A percentile compares a stretch with the other conserved stretches of the same genome.
phyloP scores from a whole-genome alignment of 805 yeast species.

The Candida nonsorbophila region DNA sequence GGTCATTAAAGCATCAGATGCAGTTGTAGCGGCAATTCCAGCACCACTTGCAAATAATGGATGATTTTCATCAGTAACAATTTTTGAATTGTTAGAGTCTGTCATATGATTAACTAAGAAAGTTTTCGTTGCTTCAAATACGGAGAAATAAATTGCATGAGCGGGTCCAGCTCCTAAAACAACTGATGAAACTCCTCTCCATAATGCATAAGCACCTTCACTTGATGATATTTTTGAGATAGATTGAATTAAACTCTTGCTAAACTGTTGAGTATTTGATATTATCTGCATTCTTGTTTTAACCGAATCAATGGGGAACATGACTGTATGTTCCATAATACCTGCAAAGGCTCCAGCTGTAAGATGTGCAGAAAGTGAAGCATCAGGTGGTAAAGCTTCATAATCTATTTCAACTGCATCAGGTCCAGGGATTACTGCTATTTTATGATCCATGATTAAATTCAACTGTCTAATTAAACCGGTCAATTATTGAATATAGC shows the following conservation, averaged over 20 bases:
- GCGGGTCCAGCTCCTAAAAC: constrained; percentile 99
- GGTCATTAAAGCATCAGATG: constrained; percentile 93
- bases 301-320: constrained; percentile 95
- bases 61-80: constrained; percentile 62
- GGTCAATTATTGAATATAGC: no score
- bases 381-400: constrained; percentile 85
- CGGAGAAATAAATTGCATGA: constrained; percentile 94
- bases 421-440: constrained; percentile 12
- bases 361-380: constrained; percentile 77
- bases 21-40: constrained; percentile 89
- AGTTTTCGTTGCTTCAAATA: constrained; percentile 78
- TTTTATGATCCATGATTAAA: no score
- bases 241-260: constrained; percentile 53
- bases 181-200: constrained; percentile 93
- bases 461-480: no score
- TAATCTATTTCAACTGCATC: constrained; percentile 67
- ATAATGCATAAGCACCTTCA: constrained; percentile 83
- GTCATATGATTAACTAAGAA: constrained; percentile 41
- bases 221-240: constrained; percentile 72
- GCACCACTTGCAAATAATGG: constrained; percentile 81
- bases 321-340: constrained; percentile 94
- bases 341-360: constrained; percentile 99
- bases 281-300: constrained; percentile 89
- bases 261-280: constrained; percentile 12
- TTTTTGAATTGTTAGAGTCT: constrained; percentile 20